Conservation (phyloP, 306 rosid genomes). For the Vicia sativa region DNA sequence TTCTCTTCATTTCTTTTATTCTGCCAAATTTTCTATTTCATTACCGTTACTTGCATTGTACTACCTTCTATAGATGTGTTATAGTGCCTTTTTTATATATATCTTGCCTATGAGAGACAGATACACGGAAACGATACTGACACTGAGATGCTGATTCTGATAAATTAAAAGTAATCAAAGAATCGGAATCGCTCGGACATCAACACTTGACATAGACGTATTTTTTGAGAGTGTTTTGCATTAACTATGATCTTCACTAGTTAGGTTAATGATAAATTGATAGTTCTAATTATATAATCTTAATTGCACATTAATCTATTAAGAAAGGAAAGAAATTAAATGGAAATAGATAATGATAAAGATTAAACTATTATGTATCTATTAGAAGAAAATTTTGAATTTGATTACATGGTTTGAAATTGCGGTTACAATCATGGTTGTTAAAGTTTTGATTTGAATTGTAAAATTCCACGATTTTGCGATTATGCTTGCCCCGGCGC, state of each 20-base stretch:
- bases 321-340: background rate
- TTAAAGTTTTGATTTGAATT: no score
- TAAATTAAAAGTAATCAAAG: no score
- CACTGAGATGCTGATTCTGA: no score
- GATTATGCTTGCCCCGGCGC: no score
- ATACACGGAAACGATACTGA: no score
- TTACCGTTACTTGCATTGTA: background rate
- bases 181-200: no score
- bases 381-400: background rate
- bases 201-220: no score
- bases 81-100: background rate
- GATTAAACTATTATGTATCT: background rate
- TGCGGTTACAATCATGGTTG: background rate
- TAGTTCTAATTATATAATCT: background rate
- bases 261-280: background rate
- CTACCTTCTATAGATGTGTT: background rate
- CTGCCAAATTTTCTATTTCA: background rate
- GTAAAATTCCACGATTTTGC: no score
- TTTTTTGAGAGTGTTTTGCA: no score
- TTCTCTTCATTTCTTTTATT: no score
- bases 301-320: background rate
- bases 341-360: background rate
- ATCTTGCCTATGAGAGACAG: no score
- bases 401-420: background rate
- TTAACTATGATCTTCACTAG: background rate